Conservation (phyloP, 2,329 filamentous ascomycete species). For the Lachnellula subtilissima region DNA sequence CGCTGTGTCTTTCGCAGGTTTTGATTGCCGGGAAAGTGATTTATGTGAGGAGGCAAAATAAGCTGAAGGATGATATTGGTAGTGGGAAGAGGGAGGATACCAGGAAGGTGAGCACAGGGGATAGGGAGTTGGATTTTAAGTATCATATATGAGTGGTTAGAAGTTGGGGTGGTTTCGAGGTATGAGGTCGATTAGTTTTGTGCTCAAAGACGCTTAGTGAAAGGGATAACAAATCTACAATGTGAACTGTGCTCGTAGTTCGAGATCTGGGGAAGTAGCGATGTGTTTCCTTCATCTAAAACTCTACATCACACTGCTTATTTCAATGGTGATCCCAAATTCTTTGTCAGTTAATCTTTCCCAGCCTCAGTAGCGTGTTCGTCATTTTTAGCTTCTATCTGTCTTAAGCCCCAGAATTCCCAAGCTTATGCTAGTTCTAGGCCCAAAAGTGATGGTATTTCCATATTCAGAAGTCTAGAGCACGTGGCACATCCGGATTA, state of each 20-base stretch:
- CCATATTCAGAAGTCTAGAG: too few relatives aligned
- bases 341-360: too few relatives aligned
- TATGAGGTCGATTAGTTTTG: background rate
- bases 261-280: background rate
- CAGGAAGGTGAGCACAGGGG: slow-evolving; percentile 42
- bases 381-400: too few relatives aligned
- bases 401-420: too few relatives aligned
- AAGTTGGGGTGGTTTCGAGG: background rate
- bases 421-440: too few relatives aligned
- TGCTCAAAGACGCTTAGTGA: background rate
- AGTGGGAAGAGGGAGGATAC: slow-evolving; percentile 40
- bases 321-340: background rate
- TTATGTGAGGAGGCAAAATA: slow-evolving; percentile 41
- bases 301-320: background rate
- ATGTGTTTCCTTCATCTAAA: background rate
- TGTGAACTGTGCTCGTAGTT: background rate
- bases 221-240: background rate
- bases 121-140: slow-evolving; percentile 43
- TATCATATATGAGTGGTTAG: slow-evolving; percentile 34
- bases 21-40: slow-evolving; percentile 37
- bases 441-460: too few relatives aligned
- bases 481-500: too few relatives aligned
- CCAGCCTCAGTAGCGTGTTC: too few relatives aligned
- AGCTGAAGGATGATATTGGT: slow-evolving; percentile 35
- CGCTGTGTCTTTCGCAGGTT: slow-evolving; percentile 17